Evolutionary conservation across 176 grass and related monocot species (phyloP), one percentile per base, ranked within the genome.

Genomic region (Phyllostachys edulis): DNA sequence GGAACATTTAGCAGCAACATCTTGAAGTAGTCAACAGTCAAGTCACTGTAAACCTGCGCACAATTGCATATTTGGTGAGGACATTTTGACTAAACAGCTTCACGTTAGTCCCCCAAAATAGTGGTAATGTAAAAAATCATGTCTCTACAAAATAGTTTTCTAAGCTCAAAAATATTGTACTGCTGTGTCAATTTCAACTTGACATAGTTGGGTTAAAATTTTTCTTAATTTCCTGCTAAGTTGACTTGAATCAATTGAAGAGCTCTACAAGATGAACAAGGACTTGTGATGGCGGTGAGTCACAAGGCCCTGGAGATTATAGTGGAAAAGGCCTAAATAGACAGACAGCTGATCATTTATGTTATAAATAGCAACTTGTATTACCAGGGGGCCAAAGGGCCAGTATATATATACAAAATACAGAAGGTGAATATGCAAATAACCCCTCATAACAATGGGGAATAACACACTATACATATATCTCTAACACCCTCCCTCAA

Each of bases 1-100:
- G 94, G 94, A 79, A 96, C 94, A 84, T 96, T 91, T 73, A 96
- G 69, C 50, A 97, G 64, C 73, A 97, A 91, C 94, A 97, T 97
- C 66, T 93, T 97, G 57, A 97, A 91, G 87, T 97, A 97, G 29
- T 97, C 94, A 75, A 93, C 89, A 39, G 84, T 80, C 40, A 97
- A 91, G 80, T 97, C 94, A 90, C 94, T 97, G 67, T 97, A 93
- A 21, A 97, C 94, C 94, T 97, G 87, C n/a, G 79, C 10, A 73
- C 68, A 40, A 68, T 79, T 26, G 3, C 76, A 85, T 42, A 63
- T 16, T 17, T 15, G 44, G n/a, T 89, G 29, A 80, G 82, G 6
- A 51, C 61, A 60, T 15, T 65, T 84, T 5, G 1, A 47, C 9
- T 59, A 46, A 39, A 67, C 1, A 67, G 63, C 4, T 46, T 60